phyloP scores from a whole-genome alignment of 192 early-diverging fungal genomes.

The Coemansia sp. region DNA sequence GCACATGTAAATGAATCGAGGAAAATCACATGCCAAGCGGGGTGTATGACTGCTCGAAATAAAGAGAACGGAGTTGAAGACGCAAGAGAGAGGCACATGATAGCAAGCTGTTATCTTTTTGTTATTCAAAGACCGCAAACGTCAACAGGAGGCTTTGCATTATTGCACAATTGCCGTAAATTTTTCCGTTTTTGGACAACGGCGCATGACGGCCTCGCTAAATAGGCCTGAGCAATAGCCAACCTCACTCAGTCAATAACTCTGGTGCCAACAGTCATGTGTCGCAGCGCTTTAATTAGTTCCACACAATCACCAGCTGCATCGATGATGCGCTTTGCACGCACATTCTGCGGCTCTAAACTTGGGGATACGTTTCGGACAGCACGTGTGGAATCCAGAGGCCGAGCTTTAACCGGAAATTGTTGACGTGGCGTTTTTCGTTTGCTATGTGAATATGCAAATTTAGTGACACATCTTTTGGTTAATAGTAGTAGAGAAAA shows the following conservation, averaged over 20 bases:
- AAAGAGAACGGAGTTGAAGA: too few species aligned
- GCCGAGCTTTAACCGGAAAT: constrained; percentile 7
- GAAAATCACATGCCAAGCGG: too few species aligned
- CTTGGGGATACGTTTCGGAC: not conserved
- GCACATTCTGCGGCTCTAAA: not conserved
- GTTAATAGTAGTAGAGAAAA: not conserved
- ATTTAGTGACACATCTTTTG: not conserved
- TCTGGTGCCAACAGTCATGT: not conserved
- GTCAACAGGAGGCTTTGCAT: too few species aligned
- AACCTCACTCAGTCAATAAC: not conserved
- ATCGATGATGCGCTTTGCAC: not conserved
- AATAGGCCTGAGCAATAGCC: not conserved
- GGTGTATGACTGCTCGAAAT: too few species aligned
- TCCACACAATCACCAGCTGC: not conserved
- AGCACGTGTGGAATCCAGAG: not conserved
- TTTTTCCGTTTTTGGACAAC: not conserved
- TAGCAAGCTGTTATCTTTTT: too few species aligned
- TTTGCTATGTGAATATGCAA: not conserved
- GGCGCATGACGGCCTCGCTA: not conserved
- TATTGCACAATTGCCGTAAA: too few species aligned
- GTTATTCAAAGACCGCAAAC: too few species aligned
- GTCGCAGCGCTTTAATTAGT: not conserved
- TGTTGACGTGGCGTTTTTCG: constrained; percentile 24
- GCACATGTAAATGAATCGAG: too few species aligned
- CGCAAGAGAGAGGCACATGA: too few species aligned